Conservation (phyloP, 805 yeast species). For the Kazachstania africana region DNA sequence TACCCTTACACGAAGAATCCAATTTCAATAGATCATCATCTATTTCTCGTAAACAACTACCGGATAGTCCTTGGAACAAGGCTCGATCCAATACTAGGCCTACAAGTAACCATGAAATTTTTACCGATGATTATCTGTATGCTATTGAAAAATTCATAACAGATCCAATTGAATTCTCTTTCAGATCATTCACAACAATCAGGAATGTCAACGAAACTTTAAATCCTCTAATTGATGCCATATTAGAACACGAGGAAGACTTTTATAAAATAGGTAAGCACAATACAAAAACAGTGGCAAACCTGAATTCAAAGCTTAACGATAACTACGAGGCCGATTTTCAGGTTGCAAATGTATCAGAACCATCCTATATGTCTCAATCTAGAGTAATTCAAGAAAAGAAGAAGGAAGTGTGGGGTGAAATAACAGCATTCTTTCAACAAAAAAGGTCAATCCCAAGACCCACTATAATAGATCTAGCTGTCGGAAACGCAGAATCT, state of each 20-base stretch:
- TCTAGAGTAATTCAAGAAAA: constrained; percentile 6
- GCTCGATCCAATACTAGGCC: constrained; percentile 1
- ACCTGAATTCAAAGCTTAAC: constrained; percentile 11
- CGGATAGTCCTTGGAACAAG: constrained; percentile 15
- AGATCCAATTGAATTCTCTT: constrained; percentile 14
- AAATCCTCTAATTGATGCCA: constrained; percentile 9
- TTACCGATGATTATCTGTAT: constrained; percentile 14
- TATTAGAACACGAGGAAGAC: constrained; percentile 15
- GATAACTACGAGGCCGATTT: constrained; percentile 9
- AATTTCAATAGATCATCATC: constrained; percentile 20
- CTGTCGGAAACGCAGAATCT: constrained; percentile 9
- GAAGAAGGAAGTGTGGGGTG: constrained; percentile 9
- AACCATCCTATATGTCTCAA: constrained; percentile 10
- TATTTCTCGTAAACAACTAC: constrained; percentile 8
- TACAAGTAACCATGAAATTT: constrained; percentile 8
- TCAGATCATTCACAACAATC: constrained; percentile 7
- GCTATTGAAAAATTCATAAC: constrained; percentile 12
- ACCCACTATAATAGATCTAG: constrained; percentile 16
- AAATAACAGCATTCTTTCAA: constrained; percentile 1
- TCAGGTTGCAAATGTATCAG: constrained; percentile 2
- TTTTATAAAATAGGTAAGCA: constrained; percentile 10
- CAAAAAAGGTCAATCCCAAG: constrained; percentile 4
- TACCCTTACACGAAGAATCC: constrained; percentile 20
- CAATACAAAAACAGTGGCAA: constrained; percentile 4
- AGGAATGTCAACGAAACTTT: constrained; percentile 10